phyloP scores from a whole-genome alignment of 345 rosid species.

The Linum trigynum region DNA sequence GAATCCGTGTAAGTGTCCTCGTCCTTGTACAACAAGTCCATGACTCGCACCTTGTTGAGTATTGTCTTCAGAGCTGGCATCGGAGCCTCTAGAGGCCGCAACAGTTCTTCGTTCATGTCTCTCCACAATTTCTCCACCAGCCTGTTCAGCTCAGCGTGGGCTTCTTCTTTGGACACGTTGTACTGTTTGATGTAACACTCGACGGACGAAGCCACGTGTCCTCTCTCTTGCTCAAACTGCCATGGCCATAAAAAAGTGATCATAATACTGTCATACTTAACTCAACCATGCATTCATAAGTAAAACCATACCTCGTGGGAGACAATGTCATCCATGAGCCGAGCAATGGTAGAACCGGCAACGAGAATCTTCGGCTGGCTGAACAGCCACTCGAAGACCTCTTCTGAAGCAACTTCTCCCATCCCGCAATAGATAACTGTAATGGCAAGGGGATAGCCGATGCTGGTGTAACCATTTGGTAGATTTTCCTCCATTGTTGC shows the following conservation, averaged over 20 bases:
- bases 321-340: slow-evolving; percentile 23
- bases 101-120: background rate
- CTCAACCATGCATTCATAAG: no score
- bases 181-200: no score
- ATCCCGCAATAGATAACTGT: slow-evolving; percentile 10
- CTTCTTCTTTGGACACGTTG: slow-evolving; percentile 8
- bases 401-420: slow-evolving; percentile 1
- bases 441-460: background rate
- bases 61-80: background rate
- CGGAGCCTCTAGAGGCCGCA: background rate
- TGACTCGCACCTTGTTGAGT: background rate
- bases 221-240: background rate
- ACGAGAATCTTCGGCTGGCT: slow-evolving; percentile 6
- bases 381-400: background rate
- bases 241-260: background rate
- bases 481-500: slow-evolving; percentile 17
- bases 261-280: no score
- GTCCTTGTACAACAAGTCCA: background rate
- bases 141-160: background rate
- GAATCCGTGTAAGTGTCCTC: background rate
- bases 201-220: no score
- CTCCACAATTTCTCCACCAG: background rate
- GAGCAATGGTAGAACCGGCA: slow-evolving; percentile 3
- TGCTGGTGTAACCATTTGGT: background rate
- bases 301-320: slow-evolving; percentile 9